Evolutionary conservation across 495 filamentous ascomycete species (phyloP).

Genomic region (Neurospora tetrasperma): DNA sequence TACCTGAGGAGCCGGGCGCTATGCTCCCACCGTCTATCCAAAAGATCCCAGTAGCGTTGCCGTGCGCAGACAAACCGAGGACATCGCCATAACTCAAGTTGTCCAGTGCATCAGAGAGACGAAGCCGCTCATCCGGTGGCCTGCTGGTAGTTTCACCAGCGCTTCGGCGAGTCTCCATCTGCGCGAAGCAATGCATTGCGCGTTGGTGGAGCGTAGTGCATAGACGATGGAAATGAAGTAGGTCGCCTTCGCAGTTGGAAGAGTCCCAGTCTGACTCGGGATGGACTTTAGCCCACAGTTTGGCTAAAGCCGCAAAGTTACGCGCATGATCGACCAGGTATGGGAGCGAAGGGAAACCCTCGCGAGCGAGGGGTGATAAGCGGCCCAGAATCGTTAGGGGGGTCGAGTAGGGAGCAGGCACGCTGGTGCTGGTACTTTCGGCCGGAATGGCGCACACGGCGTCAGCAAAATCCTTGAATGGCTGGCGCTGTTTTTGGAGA

Average conservation of each 20-base stretch:
- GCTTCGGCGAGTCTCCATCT: conserved; percentile 18
- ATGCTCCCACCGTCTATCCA: conserved; percentile 28
- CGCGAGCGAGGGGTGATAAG: conserved; percentile 68
- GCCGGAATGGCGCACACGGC: conserved; percentile 71
- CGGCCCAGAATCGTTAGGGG: conserved; percentile 84
- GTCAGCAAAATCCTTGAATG: conserved; percentile 84
- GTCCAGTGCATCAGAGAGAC: conserved; percentile 68
- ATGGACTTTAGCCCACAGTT: conserved; percentile 69
- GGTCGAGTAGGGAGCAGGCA: conserved; percentile 84
- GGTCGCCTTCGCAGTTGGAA: conserved; percentile 47
- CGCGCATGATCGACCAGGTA: conserved; percentile 88
- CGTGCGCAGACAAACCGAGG: conserved; percentile 21
- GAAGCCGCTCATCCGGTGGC: conserved; percentile 46
- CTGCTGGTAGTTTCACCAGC: conserved; percentile 54
- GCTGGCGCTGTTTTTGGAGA: conserved; percentile 49
- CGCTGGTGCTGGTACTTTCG: conserved; percentile 47
- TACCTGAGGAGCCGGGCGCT: conserved; percentile 36
- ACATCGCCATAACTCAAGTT: conserved; percentile 44
- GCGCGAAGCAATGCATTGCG: conserved; percentile 36
- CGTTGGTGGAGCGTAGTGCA: conserved; percentile 64
- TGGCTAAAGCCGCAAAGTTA: conserved; percentile 79
- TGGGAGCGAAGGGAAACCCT: conserved; percentile 90
- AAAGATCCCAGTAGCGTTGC: conserved; percentile 18
- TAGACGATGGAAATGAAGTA: conserved; percentile 61
- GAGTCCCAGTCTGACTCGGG: conserved; percentile 36